Base-by-base conservation (phyloP, 352 stramenopile genomes). In the Globisporangium solare region DNA sequence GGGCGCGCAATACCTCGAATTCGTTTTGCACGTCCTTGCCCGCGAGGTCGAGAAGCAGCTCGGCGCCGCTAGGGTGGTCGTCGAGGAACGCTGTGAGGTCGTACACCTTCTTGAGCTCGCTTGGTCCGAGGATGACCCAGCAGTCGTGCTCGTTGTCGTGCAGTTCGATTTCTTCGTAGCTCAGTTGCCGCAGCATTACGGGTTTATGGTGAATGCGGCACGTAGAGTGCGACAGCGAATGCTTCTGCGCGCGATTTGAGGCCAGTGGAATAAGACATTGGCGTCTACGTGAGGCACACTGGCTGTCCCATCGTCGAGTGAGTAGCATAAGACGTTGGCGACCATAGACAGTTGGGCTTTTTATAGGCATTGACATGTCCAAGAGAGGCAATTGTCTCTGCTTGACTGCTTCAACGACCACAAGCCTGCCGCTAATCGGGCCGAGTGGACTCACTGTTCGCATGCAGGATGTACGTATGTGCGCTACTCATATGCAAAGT, bases 61-160 rank as follows among this genome's bases (percentile, higher is more conserved):
- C 93, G 5, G 91, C 76, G 14, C 94, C 95, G 55, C 95, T 94
- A 0, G 95, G 94, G 65, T 98, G 95, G 59, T 98, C 90, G 51
- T 98, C 90, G 18, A 98, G 74, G 68, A 98, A 98, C 40, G 82
- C 88, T 15, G 89, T 94, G 37, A 98, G 79, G 64, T 98, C 89
- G 68, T 98, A 98, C 1, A 98, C 92, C 63, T 97, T 96, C 58
- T 78, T 75, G 32, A 40, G 48, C 8, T 69, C 68, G 13, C 70
- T 32, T 0, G 17, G 27, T 0, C 72, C 72, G 27, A 86, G 52
- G 20, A 86, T 66, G 17, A 86, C 12, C 76, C 76, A 87, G 60
- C 67, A 81, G 48, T 87, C 71, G 15, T 57, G 39, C 50, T 63
- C 61, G 2, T 52, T 67, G 35, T 63, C 64, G 61, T 86, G 77